Conservation (phyloP, 148 eudicot species). For the Rhododendron ferrugineum region DNA sequence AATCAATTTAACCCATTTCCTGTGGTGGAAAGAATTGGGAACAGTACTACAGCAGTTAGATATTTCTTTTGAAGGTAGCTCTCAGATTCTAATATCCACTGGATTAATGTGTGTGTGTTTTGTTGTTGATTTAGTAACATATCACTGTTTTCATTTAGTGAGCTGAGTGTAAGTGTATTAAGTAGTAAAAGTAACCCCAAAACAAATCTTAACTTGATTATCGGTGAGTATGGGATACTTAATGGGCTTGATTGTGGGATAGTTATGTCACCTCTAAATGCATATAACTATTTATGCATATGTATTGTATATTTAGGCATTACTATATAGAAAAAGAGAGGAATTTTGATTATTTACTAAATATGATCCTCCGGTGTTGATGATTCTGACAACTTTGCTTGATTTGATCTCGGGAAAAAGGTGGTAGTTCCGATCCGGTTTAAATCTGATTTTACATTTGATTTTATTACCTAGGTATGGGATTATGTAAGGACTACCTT, state of each 20-base stretch:
- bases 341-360: neutral
- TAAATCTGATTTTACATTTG: neutral
- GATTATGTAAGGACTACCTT: neutral
- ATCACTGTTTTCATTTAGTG: neutral
- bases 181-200: neutral
- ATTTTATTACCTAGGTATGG: neutral
- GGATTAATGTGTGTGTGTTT: neutral
- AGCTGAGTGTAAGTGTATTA: neutral
- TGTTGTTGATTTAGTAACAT: neutral
- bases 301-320: neutral
- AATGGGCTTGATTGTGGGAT: neutral
- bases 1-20: neutral
- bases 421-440: neutral
- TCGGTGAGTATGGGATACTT: neutral
- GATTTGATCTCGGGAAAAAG: neutral
- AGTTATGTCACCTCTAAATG: neutral
- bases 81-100: neutral
- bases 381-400: neutral
- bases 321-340: neutral
- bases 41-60: neutral
- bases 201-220: neutral
- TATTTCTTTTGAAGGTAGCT: neutral
- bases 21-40: neutral
- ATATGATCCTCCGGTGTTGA: neutral
- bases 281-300: neutral